A percentile compares a stretch with the other conserved stretches of the same genome.
Evolutionary conservation across 1,139 yeast species (phyloP).

Genomic region (Nematodospora anomalae): DNA sequence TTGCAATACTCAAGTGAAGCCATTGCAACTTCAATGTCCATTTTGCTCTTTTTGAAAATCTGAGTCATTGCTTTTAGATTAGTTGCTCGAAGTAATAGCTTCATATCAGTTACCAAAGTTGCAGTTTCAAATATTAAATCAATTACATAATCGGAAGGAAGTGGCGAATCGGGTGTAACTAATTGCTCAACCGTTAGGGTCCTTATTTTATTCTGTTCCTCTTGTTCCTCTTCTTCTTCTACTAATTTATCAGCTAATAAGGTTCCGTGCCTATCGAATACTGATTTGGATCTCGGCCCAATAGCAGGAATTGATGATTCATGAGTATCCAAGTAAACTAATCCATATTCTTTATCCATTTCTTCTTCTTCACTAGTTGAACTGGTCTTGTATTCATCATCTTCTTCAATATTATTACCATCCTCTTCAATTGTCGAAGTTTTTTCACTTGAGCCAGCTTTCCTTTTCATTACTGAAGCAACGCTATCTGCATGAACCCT

Average conservation of each 20-base stretch:
- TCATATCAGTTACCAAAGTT: slow-evolving; percentile 60
- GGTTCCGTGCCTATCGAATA: slow-evolving; percentile 31
- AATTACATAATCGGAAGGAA: slow-evolving; percentile 55
- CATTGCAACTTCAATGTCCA: slow-evolving; percentile 26
- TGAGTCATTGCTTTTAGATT: slow-evolving; percentile 61
- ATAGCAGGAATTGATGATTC: slow-evolving; percentile 19
- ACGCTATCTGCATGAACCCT: slow-evolving; percentile 25
- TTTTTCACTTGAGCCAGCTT: slow-evolving; percentile 13
- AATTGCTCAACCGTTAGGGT: slow-evolving; percentile 49
- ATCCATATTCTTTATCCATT: slow-evolving; percentile 23
- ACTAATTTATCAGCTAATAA: slow-evolving; percentile 8
- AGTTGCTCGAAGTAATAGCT: slow-evolving; percentile 59
- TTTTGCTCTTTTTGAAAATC: slow-evolving; percentile 37
- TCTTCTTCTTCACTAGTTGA: slow-evolving; percentile 24
- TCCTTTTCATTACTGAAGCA: slow-evolving; percentile 18
- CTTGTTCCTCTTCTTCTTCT: slow-evolving; percentile 13
- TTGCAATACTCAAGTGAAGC: slow-evolving; percentile 20
- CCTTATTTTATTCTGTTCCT: slow-evolving; percentile 18
- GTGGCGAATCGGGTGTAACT: slow-evolving; percentile 51
- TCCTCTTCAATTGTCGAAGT: slow-evolving; percentile 2
- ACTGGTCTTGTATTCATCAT: slow-evolving; percentile 15
- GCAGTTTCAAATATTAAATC: slow-evolving; percentile 62
- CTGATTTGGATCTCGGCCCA: slow-evolving; percentile 39
- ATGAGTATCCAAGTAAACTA: slow-evolving; percentile 31
- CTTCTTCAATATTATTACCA: slow-evolving; percentile 4